A percentile compares a stretch with the other conserved stretches of the same genome.
These are phyloP conservation scores for Thamnidium elegans DNA, from an alignment of 192 early-diverging fungal species.

Conservation along the genomic window DNA sequence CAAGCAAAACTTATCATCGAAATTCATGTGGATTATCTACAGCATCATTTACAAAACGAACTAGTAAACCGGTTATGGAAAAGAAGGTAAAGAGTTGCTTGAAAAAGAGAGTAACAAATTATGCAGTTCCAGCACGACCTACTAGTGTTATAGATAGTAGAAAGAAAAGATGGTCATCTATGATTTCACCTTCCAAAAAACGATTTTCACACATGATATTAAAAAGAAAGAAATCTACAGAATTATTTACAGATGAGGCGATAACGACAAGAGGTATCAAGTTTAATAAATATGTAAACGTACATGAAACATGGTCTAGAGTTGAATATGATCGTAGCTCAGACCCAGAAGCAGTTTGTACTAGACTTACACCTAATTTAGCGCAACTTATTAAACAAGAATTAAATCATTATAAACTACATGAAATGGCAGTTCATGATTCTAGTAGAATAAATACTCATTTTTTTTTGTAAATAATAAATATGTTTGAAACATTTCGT, in stretches of 20 bases:
- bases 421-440: constrained; percentile 89
- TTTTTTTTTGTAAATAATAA: constrained; percentile 41
- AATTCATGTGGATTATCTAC: constrained; percentile 2
- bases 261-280: neutral
- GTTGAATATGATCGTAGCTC: constrained; percentile 88
- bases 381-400: constrained; percentile 89
- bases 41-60: neutral
- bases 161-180: neutral
- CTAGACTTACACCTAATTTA: constrained; percentile 75
- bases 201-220: neutral
- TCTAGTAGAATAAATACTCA: constrained; percentile 69
- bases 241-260: neutral
- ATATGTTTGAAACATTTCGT: neutral
- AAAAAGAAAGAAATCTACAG: neutral
- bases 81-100: neutral
- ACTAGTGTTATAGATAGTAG: neutral
- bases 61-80: too few species aligned
- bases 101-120: too few species aligned
- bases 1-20: neutral
- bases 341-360: constrained; percentile 75
- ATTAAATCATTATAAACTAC: constrained; percentile 88
- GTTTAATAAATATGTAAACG: constrained; percentile 18
- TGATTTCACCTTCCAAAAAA: neutral
- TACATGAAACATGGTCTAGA: constrained; percentile 65
- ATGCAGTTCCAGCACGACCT: neutral